These are phyloP conservation scores for Aspergillus arachidicola DNA, from an alignment of 2,329 filamentous ascomycete genomes.

Conservation along the genomic window DNA sequence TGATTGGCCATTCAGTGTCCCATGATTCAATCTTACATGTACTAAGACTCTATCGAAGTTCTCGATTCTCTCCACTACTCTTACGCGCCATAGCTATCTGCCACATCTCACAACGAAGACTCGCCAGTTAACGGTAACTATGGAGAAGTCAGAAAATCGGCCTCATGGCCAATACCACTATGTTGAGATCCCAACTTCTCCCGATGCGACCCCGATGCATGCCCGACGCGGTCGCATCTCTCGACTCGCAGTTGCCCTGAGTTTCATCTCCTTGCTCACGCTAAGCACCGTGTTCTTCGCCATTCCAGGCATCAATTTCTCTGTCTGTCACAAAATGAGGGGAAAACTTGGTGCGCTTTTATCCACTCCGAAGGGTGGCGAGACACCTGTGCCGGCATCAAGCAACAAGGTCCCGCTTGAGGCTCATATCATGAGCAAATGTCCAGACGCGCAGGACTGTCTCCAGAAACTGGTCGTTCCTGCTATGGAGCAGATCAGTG, in stretches of 20 bases:
- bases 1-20: neutral
- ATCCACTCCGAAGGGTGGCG: neutral
- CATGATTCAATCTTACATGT: neutral
- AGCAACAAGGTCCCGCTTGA: slow-evolving; percentile 70
- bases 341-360: neutral
- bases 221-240: slow-evolving; percentile 18
- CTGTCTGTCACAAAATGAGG: slow-evolving; percentile 10
- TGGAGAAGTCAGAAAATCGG: slow-evolving; percentile 16
- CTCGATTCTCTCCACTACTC: neutral
- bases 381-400: slow-evolving; percentile 4
- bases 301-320: slow-evolving; percentile 7
- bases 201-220: slow-evolving; percentile 10
- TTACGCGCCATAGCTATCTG: neutral
- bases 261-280: slow-evolving; percentile 13
- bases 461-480: slow-evolving; percentile 79
- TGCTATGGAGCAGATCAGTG: slow-evolving; percentile 76
- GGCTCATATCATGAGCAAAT: slow-evolving; percentile 97
- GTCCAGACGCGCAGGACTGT: slow-evolving; percentile 85
- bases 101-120: neutral
- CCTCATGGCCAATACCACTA: slow-evolving; percentile 4
- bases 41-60: neutral
- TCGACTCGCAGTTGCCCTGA: slow-evolving; percentile 13
- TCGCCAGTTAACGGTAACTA: slow-evolving; percentile 6
- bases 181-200: slow-evolving; percentile 7
- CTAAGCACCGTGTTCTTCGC: slow-evolving; percentile 14